A percentile compares a stretch with the other conserved stretches of the same genome.
phyloP scores from a whole-genome alignment of 176 grass and related monocot genomes.

The Alopecurus myosuroides region DNA sequence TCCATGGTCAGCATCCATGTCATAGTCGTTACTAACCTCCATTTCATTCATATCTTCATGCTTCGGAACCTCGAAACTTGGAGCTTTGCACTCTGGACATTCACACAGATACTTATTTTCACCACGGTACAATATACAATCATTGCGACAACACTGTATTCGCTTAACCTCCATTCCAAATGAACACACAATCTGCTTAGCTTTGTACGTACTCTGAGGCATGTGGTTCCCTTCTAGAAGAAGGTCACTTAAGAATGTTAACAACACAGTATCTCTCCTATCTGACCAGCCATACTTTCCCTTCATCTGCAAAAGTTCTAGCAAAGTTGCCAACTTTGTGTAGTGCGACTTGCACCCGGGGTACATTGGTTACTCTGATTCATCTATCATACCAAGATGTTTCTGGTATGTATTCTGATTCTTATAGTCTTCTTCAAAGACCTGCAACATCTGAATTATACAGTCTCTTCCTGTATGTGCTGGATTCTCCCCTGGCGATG shows the following conservation, averaged over 20 bases:
- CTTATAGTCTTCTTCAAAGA: background rate
- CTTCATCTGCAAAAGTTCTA: background rate
- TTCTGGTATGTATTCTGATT: background rate
- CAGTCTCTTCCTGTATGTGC: background rate
- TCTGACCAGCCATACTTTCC: background rate
- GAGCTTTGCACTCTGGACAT: no score
- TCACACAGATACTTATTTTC: no score
- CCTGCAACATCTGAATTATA: background rate
- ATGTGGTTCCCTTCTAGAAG: background rate
- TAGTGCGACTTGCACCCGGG: background rate
- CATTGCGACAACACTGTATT: no score
- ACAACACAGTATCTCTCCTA: background rate
- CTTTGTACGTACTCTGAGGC: no score
- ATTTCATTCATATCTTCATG: no score
- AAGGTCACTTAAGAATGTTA: background rate
- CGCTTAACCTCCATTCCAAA: no score
- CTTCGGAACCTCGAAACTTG: no score
- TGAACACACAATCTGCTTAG: no score
- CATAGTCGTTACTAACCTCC: no score
- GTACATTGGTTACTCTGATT: background rate
- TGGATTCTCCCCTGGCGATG: no score
- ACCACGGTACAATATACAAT: no score
- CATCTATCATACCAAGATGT: background rate
- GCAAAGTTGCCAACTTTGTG: background rate
- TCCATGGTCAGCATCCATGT: background rate